Base-by-base conservation (phyloP, 352 stramenopile genomes). In the Pythium sukuiense region DNA sequence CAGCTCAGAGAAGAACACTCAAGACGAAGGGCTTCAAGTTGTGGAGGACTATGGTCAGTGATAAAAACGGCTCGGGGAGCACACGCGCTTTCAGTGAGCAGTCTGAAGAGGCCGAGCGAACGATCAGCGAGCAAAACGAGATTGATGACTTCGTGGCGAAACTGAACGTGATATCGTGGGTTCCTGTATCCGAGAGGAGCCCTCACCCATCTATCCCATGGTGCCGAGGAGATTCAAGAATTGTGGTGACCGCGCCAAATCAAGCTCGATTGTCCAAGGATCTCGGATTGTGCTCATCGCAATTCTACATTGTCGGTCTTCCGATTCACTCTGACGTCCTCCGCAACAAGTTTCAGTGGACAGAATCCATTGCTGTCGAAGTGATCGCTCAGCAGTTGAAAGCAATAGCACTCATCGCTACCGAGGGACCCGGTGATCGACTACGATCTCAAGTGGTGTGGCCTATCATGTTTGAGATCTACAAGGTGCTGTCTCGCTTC, bases 121-220 rank as follows among this genome's bases (percentile, higher is more conserved):
- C 74, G 59, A 65, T 64, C 12, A 68, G 77, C 24, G 74, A 87
- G 33, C 59, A 39, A 39, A 43, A 59, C 32, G 83, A 90, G 56
- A 89, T 92, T 45, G 68, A 83, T 32, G 81, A 90, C 58, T 89
- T 92, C 60, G 73, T 79, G 61, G 70, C 78, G 2, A 84, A 88
- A 45, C 32, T 92, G 30, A 70, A 69, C 20, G 69, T 89, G 18
- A 81, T 89, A 24, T 60, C 67, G 32, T 92, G 83, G 83, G 67
- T 89, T 29, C 83, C 83, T 26, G 79, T 92, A 20, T 78, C 63
- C 6, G 56, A 79, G 16, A 67, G 66, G 24, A 79, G 74, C 24
- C 68, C 73, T 5, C 70, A 85, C 48, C 60, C 69, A 20, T 60
- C 55, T 32, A 64, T 76, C 35, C 83, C 83, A 41, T 80, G 81